phyloP scores from a whole-genome alignment of 306 rosid species.

The Vicia sativa region DNA sequence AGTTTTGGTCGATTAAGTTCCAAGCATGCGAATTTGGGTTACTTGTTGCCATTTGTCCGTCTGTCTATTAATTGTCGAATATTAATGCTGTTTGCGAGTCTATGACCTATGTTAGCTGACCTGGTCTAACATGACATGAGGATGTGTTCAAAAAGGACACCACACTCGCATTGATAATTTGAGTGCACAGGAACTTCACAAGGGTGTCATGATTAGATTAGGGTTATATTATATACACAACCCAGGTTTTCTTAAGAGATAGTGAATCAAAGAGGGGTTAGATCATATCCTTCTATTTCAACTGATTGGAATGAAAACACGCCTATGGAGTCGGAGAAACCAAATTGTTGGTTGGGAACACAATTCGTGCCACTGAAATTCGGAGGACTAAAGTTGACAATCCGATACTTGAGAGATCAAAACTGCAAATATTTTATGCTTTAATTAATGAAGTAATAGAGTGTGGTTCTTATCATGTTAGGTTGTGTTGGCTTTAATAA shows the following conservation, averaged over 20 bases:
- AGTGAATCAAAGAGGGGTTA: slow-evolving; percentile 7
- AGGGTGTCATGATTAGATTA: not conserved
- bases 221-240: not conserved
- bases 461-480: not conserved
- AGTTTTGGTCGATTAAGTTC: not conserved
- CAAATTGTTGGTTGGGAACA: not conserved
- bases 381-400: not conserved
- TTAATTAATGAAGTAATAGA: not conserved
- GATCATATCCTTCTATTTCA: not conserved
- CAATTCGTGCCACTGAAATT: not conserved
- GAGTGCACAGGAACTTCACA: not conserved
- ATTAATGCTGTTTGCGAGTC: slow-evolving; percentile 1
- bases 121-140: not conserved
- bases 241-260: not conserved
- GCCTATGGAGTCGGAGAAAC: not conserved
- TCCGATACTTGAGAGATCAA: not conserved
- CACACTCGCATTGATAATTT: not conserved
- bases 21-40: not conserved
- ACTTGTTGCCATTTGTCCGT: not conserved
- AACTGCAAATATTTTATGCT: not conserved
- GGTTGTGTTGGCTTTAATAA: not conserved
- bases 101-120: not conserved
- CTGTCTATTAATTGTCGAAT: not conserved
- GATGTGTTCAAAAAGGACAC: not conserved
- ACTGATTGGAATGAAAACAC: not conserved